Base-by-base conservation (phyloP, 176 grass and related monocot species). In the Eragrostis nindensis region DNA sequence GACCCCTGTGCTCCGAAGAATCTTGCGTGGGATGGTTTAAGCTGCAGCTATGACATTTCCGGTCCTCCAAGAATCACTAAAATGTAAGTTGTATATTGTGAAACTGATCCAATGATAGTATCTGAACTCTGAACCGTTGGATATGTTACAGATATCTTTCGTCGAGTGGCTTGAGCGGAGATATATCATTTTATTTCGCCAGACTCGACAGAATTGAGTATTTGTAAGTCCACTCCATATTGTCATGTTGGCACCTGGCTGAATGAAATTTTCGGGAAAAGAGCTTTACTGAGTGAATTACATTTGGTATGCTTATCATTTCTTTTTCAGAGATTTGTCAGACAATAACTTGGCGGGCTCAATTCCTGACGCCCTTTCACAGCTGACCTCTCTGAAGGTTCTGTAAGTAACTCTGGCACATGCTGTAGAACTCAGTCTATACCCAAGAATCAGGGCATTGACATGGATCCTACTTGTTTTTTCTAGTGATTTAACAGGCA, bases 401-500 rank as follows among this genome's bases (percentile, higher is more conserved):
- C 21, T 96, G 93, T 96, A 90, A 84, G 92, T 73, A 45, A 56
- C 22, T 42, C 0, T 75, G 4, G 21, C 38, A 54, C 21, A 59
- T 75, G 53, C 8, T 75, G 54, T 6, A 36, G 8, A 72, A 1
- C 19, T 52, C 19, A 50, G 26, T 36, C 11, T 60, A 12, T 60
- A 39, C 21, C n/a, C 12, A 70, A 26, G 22, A 70, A 19, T 59
- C 7, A 16, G 42, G 11, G 16, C 52, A 43, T 0, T 16, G 17
- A 59, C 13, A 60, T 25, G 66, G 49, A 29, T 49, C 2, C 21
- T 43, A 17, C 60, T 40, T 14, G n/a, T 42, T 75, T 86, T 46
- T 18, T 84, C 39, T 29, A 95, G 93, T 83, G 86, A 95, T 83
- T 92, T 95, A 32, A 92, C 80, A 2, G 68, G 76, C 5, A 94